Percentiles rank a stretch among this genome's conserved stretches.
These are phyloP conservation scores for Didymella sp. DNA, from an alignment of 2,329 filamentous ascomycete genomes.

Conservation along the genomic window DNA sequence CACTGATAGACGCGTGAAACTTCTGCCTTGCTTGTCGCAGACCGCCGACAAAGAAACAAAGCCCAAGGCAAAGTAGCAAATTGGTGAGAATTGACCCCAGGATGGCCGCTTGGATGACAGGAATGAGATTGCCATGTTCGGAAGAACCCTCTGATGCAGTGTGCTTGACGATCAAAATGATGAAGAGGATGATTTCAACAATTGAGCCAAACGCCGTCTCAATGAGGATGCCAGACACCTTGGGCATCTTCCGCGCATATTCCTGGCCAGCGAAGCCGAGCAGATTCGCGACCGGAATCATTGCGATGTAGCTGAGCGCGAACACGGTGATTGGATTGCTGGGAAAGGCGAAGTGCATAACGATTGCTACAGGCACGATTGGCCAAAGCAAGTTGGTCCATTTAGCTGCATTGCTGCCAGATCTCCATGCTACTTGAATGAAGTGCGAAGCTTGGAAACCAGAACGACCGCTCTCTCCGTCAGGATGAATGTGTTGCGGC, in stretches of 20 bases:
- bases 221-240: constrained; percentile 70
- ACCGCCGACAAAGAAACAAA: constrained; percentile 82
- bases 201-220: constrained; percentile 70
- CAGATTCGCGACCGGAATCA: constrained; percentile 77
- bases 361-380: constrained; percentile 73
- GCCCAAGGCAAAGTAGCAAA: constrained; percentile 77
- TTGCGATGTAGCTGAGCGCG: constrained; percentile 73
- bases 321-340: constrained; percentile 69
- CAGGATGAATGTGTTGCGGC: constrained; percentile 50
- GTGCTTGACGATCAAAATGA: constrained; percentile 69
- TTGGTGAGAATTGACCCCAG: constrained; percentile 83
- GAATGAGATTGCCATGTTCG: constrained; percentile 52
- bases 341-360: constrained; percentile 61
- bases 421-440: constrained; percentile 67
- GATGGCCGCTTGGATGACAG: constrained; percentile 85
- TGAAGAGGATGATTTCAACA: constrained; percentile 82
- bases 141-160: constrained; percentile 50
- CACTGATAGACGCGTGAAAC: constrained; percentile 78
- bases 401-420: constrained; percentile 68
- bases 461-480: constrained; percentile 71
- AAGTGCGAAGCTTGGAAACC: constrained; percentile 70
- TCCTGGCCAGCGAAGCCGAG: constrained; percentile 77
- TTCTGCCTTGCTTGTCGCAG: constrained; percentile 70
- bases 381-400: constrained; percentile 77
- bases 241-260: constrained; percentile 74